Conservation (phyloP, 1,139 yeast genomes). For the Debaryomyces singareniensis region DNA sequence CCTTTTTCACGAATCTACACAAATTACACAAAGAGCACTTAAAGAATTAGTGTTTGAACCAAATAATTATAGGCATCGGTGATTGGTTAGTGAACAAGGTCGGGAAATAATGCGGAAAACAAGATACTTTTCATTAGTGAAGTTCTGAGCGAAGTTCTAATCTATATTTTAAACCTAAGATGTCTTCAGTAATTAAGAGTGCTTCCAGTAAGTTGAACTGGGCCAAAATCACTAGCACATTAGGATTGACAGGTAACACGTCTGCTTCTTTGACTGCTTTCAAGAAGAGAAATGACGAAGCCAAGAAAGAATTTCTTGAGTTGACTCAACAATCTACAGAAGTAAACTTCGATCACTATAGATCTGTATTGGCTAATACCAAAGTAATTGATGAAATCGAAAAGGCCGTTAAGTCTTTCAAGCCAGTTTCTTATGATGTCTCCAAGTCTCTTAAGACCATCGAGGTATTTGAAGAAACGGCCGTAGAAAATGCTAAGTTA, state of each 20-base stretch:
- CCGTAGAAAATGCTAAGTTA: conserved; percentile 89
- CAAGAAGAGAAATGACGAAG: conserved; percentile 98
- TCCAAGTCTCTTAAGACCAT: conserved; percentile 87
- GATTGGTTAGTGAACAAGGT: neutral
- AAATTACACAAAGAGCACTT: too few relatives aligned
- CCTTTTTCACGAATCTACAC: too few relatives aligned
- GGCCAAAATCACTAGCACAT: conserved; percentile 82
- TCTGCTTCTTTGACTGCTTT: conserved; percentile 82
- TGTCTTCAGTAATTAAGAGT: conserved; percentile 51
- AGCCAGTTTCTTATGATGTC: conserved; percentile 81
- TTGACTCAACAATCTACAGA: conserved; percentile 66
- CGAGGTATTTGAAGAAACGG: conserved; percentile 91
- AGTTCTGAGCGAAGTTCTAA: too few relatives aligned
- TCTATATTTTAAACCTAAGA: conserved; percentile 10
- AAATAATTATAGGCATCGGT: too few relatives aligned
- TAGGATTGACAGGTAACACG: conserved; percentile 91
- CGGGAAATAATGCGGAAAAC: neutral
- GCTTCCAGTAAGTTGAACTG: conserved; percentile 91
- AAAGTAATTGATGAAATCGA: conserved; percentile 78
- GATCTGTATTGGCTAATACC: conserved; percentile 72
- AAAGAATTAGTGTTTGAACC: too few relatives aligned
- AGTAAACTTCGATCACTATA: conserved; percentile 81
- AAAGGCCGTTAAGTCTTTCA: conserved; percentile 65
- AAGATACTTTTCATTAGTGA: neutral
- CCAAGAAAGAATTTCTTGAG: conserved; percentile 72